These are phyloP conservation scores for Rutidosis leptorrhynchoides DNA, from an alignment of 129 eudicot species.

Conservation along the genomic window DNA sequence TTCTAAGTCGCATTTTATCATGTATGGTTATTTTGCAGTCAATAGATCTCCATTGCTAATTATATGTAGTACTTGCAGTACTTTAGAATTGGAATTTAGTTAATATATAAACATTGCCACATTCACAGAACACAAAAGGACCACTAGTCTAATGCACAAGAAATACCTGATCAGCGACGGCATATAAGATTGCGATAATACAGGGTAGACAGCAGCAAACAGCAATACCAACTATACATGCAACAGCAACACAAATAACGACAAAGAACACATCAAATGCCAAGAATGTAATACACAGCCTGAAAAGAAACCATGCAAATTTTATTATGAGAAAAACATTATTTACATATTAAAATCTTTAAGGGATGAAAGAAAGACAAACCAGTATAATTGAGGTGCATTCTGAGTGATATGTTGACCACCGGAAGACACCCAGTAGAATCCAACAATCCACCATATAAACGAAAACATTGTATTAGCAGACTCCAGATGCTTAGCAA, in stretches of 20 bases:
- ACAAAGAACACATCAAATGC: conserved; percentile 92
- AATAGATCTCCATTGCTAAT: neutral
- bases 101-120: neutral
- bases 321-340: neutral
- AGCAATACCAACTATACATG: conserved; percentile 85
- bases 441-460: conserved; percentile 98
- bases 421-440: conserved; percentile 83
- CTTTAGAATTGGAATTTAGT: neutral
- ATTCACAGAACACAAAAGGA: neutral
- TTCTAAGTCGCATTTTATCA: neutral
- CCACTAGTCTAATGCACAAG: neutral
- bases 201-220: conserved; percentile 93
- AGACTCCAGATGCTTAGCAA: conserved; percentile 85
- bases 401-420: conserved; percentile 50
- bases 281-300: conserved; percentile 84
- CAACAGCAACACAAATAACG: conserved; percentile 77
- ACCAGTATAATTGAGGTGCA: conserved; percentile 94
- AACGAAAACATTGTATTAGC: conserved; percentile 85
- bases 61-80: neutral
- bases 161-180: conserved; percentile 85
- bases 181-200: conserved; percentile 78
- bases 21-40: neutral
- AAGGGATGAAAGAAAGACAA: conserved; percentile 19
- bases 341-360: conserved; percentile 1
- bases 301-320: conserved; percentile 36